phyloP scores from a whole-genome alignment of 495 filamentous ascomycete genomes.

The Penicillium malachiteum region DNA sequence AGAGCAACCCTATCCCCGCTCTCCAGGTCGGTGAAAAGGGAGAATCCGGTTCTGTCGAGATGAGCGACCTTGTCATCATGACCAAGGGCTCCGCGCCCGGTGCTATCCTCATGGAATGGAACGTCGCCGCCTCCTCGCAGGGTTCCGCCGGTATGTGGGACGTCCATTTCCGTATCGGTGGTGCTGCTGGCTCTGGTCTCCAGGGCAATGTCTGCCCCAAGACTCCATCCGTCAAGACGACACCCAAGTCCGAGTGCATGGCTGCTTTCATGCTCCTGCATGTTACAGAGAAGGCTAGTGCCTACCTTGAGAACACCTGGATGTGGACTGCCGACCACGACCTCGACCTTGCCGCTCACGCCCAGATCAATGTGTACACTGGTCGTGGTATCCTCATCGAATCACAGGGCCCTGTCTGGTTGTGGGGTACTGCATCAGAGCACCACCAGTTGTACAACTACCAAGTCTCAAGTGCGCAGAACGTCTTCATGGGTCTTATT shows the following conservation, averaged over 20 bases:
- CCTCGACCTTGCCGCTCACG: constrained; percentile 72
- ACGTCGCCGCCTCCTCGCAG: constrained; percentile 63
- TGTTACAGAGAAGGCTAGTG: constrained; percentile 64
- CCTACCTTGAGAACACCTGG: constrained; percentile 92
- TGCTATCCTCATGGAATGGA: constrained; percentile 90
- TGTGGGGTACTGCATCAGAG: constrained; percentile 80
- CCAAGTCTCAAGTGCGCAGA: constrained; percentile 74
- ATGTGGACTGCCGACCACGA: constrained; percentile 95
- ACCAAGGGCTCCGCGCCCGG: constrained; percentile 72
- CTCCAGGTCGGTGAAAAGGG: constrained; percentile 77
- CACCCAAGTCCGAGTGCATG: constrained; percentile 58
- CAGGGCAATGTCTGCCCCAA: constrained; percentile 69
- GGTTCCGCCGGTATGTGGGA: constrained; percentile 87
- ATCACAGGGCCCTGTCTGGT: constrained; percentile 53
- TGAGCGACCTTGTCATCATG: constrained; percentile 68
- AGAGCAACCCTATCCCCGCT: constrained; percentile 58
- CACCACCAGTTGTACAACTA: constrained; percentile 91
- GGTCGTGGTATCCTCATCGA: constrained; percentile 85
- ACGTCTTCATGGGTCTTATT: constrained; percentile 81
- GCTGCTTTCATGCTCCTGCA: constrained; percentile 82
- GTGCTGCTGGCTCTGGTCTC: constrained; percentile 75
- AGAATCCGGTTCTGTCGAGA: constrained; percentile 76
- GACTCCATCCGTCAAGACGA: constrained; percentile 58
- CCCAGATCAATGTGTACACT: constrained; percentile 89
- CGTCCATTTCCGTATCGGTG: constrained; percentile 82